Evolutionary conservation across 1,284 basidiomycete species (phyloP), one percentile per base, ranked within the genome.

Genomic region (Moniliophthora roreri): DNA sequence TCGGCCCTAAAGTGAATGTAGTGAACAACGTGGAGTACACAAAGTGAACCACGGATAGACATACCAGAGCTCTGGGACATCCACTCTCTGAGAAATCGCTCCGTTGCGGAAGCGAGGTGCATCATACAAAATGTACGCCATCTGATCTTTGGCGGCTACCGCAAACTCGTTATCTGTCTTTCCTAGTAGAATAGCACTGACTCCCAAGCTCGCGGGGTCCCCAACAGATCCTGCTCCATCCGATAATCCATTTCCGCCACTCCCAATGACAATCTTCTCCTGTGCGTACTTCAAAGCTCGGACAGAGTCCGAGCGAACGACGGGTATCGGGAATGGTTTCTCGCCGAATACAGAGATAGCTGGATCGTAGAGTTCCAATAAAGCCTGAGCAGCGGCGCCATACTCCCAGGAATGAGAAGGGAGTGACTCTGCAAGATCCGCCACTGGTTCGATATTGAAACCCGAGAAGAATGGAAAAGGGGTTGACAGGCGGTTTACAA

Each of bases 1-100:
- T 79, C 76, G 39, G 72, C 66, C 76, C 76, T 77, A 32, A 28
- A 46, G 8, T 63, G 21, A 59, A 26, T 20, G 23, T 35, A 18
- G 15, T n/a, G 42, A 41, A 15, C 13, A 36, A 41, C 16, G 47
- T 52, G 20, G 36, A 13, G 9, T n/a, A 42, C 21, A 15, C 24
- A 36, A 49, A 15, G 37, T 18, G 41, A 40, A 1, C 35, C 8
- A 11, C 18, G 40, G 18, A 40, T 32, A 51, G 36, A 50, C 49
- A 51, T 42, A 63, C 67, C 66, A 69, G 53, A 68, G 65, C 47
- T 66, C 60, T n/a, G 46, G 40, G 11, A 57, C 40, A 46, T 65
- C 63, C 8, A 50, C 58, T 6, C 70, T 60, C 41, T 68, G 66
- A 4, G 69, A 70, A 34, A 72, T 71, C 2, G 69, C 70, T 6